Evolutionary conservation across 2,329 filamentous ascomycete genomes (phyloP).

Genomic region (Fusarium heterosporum): DNA sequence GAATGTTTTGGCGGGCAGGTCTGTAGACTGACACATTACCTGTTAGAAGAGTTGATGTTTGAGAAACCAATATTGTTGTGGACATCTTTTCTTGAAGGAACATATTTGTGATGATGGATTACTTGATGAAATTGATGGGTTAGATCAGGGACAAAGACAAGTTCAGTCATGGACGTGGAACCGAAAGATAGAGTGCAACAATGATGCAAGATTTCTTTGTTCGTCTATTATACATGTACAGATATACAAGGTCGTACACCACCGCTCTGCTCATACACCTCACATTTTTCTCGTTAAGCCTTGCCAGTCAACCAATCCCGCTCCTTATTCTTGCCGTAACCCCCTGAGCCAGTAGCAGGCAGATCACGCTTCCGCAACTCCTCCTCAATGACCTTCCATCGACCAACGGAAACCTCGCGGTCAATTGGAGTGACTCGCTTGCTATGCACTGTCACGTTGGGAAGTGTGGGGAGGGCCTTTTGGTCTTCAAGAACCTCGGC

Average conservation of each 20-base stretch:
- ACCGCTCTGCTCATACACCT: conserved; percentile 26
- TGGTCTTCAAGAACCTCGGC: conserved; percentile 66
- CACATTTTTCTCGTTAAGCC: conserved; percentile 40
- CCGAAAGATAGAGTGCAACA: not conserved
- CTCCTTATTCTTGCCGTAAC: conserved; percentile 57
- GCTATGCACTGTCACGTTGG: conserved; percentile 77
- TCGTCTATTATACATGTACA: conserved; percentile 50
- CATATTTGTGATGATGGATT: too few species aligned
- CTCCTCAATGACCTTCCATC: conserved; percentile 83
- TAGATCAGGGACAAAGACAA: too few species aligned
- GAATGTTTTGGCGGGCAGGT: too few species aligned
- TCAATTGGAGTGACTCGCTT: conserved; percentile 77
- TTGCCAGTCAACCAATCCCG: conserved; percentile 57
- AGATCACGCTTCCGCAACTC: conserved; percentile 73
- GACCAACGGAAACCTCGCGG: conserved; percentile 76
- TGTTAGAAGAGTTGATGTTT: too few species aligned
- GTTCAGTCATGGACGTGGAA: not conserved
- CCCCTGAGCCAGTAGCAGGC: conserved; percentile 63
- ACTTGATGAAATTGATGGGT: too few species aligned
- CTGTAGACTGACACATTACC: too few species aligned
- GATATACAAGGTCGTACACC: conserved; percentile 47
- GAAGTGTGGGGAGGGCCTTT: conserved; percentile 61
- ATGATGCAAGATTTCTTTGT: conserved; percentile 40
- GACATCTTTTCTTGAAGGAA: too few species aligned
- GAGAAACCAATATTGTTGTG: too few species aligned